Conservation (phyloP, 305 asterid genomes). For the Rubia tinctorum region DNA sequence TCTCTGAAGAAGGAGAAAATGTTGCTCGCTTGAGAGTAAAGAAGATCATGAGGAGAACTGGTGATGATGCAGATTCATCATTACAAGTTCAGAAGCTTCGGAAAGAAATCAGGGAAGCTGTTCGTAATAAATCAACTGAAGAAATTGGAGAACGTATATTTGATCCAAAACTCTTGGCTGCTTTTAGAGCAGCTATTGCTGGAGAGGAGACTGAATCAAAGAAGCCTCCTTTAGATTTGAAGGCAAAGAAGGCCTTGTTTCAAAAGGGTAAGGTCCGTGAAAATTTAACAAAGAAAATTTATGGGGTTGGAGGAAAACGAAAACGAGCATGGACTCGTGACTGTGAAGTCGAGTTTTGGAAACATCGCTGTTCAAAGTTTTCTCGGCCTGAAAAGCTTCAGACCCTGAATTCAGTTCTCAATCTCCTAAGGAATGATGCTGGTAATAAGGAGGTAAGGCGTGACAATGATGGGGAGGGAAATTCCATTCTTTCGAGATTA, state of each 20-base stretch:
- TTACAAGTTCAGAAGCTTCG: constrained; percentile 73
- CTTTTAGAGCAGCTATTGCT: constrained; percentile 90
- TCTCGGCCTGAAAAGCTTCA: constrained; percentile 81
- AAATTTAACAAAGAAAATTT: constrained; percentile 84
- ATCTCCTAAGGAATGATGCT: constrained; percentile 59
- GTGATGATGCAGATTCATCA: constrained; percentile 63
- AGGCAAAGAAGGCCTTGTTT: constrained; percentile 73
- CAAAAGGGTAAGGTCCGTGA: constrained; percentile 97
- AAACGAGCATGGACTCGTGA: constrained; percentile 92
- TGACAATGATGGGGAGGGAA: constrained; percentile 46
- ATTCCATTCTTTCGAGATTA: constrained; percentile 79
- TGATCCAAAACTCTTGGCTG: constrained; percentile 90
- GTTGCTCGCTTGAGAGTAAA: constrained; percentile 78
- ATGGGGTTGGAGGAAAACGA: constrained; percentile 86
- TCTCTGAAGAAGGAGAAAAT: constrained; percentile 50
- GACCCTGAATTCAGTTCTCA: constrained; percentile 83
- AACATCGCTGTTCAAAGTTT: constrained; percentile 72
- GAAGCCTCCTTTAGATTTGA: constrained; percentile 59
- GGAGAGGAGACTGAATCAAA: constrained; percentile 61
- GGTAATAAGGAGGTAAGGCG: constrained; percentile 32
- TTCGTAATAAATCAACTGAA: constrained; percentile 67
- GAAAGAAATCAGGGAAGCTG: constrained; percentile 81
- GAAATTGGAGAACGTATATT: constrained; percentile 63
- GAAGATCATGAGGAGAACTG: constrained; percentile 87
- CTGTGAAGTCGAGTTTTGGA: constrained; percentile 98